Evolutionary conservation across 2,329 filamentous ascomycete genomes (phyloP).

Genomic region (Coniochaeta hoffmannii): DNA sequence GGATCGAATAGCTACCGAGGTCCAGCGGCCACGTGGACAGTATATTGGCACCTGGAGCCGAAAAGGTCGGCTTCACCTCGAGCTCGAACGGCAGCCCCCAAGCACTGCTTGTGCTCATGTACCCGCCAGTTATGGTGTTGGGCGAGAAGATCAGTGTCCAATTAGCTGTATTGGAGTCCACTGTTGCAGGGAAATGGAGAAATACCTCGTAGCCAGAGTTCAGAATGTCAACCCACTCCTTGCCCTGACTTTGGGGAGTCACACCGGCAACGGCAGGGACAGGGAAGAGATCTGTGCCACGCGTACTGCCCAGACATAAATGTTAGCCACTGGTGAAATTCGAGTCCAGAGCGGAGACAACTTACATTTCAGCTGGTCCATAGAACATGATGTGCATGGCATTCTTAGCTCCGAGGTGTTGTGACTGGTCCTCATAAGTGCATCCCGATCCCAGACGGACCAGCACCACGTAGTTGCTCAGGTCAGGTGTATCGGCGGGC

Average conservation of each 20-base stretch:
- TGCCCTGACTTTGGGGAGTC: slow-evolving; percentile 14
- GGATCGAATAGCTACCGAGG: background rate
- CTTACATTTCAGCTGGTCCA: slow-evolving; percentile 4
- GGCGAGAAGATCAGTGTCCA: slow-evolving; percentile 6
- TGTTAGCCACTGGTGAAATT: slow-evolving; percentile 1
- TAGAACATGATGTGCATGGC: slow-evolving; percentile 7
- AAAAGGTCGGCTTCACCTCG: slow-evolving; percentile 5
- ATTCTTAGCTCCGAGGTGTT: slow-evolving; percentile 25
- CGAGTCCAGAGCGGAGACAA: background rate
- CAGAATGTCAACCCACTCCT: slow-evolving; percentile 15
- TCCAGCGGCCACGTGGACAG: slow-evolving; percentile 2
- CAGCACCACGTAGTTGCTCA: slow-evolving; percentile 31
- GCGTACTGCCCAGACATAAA: slow-evolving; percentile 10
- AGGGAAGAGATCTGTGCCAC: background rate
- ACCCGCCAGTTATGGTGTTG: slow-evolving; percentile 24
- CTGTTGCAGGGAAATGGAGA: slow-evolving; percentile 11
- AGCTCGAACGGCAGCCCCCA: slow-evolving; percentile 42
- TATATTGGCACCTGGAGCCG: background rate
- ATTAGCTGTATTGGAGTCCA: slow-evolving; percentile 6
- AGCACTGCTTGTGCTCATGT: slow-evolving; percentile 27
- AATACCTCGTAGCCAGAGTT: slow-evolving; percentile 14
- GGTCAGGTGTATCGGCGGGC: slow-evolving; percentile 28
- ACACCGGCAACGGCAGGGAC: background rate
- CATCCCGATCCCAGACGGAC: slow-evolving; percentile 16
- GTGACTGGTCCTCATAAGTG: slow-evolving; percentile 13